Conservation (phyloP, 2,329 filamentous ascomycete species). For the Harringtonia aguacate region DNA sequence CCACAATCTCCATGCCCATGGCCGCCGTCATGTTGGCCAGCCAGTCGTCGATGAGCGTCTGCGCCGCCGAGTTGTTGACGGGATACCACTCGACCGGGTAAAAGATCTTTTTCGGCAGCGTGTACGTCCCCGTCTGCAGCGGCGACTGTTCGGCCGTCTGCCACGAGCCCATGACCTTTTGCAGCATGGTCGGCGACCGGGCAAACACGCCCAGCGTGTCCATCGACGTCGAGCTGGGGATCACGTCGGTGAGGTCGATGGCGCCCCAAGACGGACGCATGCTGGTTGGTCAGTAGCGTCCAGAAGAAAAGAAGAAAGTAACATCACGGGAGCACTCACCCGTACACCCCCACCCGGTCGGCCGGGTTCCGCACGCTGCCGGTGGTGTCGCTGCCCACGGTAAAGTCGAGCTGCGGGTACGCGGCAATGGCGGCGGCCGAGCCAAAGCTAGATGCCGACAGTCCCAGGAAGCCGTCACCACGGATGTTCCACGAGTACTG, state of each 20-base stretch:
- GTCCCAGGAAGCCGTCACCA: constrained; percentile 1
- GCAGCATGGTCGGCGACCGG: background rate
- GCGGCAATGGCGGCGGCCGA: constrained; percentile 3
- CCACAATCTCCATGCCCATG: constrained; percentile 3
- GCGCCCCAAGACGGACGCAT: constrained; percentile 4
- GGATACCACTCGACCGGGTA: constrained; percentile 3
- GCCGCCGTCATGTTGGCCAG: constrained; percentile 1
- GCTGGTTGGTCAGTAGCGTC: background rate
- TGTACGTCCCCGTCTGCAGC: background rate
- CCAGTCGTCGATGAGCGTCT: constrained; percentile 3
- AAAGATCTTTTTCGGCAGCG: constrained; percentile 4
- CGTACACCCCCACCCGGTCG: constrained; percentile 2
- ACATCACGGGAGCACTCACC: background rate
- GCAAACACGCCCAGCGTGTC: constrained; percentile 3
- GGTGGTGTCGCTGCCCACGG: background rate
- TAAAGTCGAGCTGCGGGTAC: constrained; percentile 3
- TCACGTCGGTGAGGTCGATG: constrained; percentile 2
- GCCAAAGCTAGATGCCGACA: constrained; percentile 3
- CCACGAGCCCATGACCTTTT: constrained; percentile 4
- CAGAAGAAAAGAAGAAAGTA: too few relatives aligned
- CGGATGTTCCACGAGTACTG: constrained; percentile 5
- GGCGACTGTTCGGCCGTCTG: constrained; percentile 1
- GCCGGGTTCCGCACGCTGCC: constrained; percentile 4
- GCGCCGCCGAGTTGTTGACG: constrained; percentile 1
- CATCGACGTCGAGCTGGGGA: constrained; percentile 1